Conservation (phyloP, 1,284 basidiomycete genomes). For the Testicularia cyperi region DNA sequence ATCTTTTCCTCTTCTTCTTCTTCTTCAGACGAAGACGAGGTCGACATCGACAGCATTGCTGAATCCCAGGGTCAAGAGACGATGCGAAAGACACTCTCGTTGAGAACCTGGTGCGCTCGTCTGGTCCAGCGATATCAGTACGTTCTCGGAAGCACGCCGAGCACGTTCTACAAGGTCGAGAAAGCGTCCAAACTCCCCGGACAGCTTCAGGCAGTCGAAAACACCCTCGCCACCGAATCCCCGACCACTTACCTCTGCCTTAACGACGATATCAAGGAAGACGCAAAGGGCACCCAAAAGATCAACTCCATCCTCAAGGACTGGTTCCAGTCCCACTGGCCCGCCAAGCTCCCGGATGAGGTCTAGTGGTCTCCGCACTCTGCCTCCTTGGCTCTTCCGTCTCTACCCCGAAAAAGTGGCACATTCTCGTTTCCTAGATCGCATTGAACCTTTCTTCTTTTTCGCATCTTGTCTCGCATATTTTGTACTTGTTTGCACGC, state of each 20-base stretch:
- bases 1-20: constrained; percentile 4
- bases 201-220: constrained; percentile 20
- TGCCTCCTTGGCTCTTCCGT: too few relatives aligned
- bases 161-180: constrained; percentile 37
- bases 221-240: neutral
- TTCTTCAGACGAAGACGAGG: too few relatives aligned
- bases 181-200: constrained; percentile 12
- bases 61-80: too few relatives aligned
- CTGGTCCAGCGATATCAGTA: constrained; percentile 31
- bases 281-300: constrained; percentile 4
- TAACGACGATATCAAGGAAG: constrained; percentile 42
- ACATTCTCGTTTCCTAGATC: too few relatives aligned
- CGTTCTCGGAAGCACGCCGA: constrained; percentile 23
- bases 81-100: neutral
- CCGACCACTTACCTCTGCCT: constrained; percentile 33
- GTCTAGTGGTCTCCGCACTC: too few relatives aligned
- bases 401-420: too few relatives aligned
- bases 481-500: too few relatives aligned
- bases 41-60: too few relatives aligned
- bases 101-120: constrained; percentile 25
- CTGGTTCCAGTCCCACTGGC: constrained; percentile 28
- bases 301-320: constrained; percentile 26
- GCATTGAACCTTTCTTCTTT: too few relatives aligned
- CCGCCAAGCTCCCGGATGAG: constrained; percentile 8
- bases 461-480: too few relatives aligned